Evolutionary conservation across 495 filamentous ascomycete genomes (phyloP), one percentile per base, ranked within the genome.

Genomic region (Hypoxylon lienhwacheense): DNA sequence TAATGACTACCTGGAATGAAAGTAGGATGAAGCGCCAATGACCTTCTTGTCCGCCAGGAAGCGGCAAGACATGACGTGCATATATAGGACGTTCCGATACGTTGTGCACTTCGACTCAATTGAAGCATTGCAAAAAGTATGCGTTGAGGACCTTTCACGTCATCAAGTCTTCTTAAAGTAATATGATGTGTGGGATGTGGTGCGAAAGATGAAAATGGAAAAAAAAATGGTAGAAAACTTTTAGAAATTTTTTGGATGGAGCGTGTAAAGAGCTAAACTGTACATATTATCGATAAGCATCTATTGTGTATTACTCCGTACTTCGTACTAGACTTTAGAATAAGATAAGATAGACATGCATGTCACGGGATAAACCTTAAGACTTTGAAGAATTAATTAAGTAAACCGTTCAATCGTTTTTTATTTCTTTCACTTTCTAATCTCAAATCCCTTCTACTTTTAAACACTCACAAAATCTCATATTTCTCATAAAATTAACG

Each of bases 101-200:
- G 61, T n/a, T 42, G 40, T 15, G 54, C 47, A 40, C 48, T 48
- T 11, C 47, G 48, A 15, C 65, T 50, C 50, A 67, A 51, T 61
- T 33, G 65, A 47, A 67, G 65, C 65, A 67, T 67, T 60, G 65
- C 64, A 65, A 60, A 47, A 26, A 45, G 41, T 40, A 32, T 61
- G 47, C 29, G 44, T 40, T 28, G 29, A 34, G 24, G n/a, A 25
- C 22, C 29, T 31, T 11, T 47, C 22, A 42, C n/a, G 28, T 40
- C 19, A 45, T 29, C 29, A 37, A 20, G 28, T 4, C 19, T 48
- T 16, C 14, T 7, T 26, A 26, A 26, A 8, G 24, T 8, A 37
- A n/a, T 20, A 37, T 20, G 12, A 2, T 11, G 21, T 20, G 19
- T 11, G 4, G 21, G 19, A 8, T 20, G 10, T n/a, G 21, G 8